Evolutionary conservation across 371 early-diverging fungal genomes (phyloP).

Genomic region (Sporodiniella umbellata): DNA sequence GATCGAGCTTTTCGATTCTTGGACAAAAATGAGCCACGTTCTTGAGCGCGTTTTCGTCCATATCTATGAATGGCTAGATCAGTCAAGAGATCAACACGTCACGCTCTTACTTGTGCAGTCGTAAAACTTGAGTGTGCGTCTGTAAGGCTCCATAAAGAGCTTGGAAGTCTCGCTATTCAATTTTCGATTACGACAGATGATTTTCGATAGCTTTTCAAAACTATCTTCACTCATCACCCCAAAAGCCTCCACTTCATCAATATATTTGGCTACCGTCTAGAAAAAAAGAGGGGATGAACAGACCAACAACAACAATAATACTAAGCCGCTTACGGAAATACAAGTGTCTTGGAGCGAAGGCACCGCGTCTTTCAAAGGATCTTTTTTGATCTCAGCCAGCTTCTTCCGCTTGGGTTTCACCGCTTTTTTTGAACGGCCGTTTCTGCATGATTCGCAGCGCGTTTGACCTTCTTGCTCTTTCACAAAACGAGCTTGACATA

Average conservation of each 20-base stretch:
- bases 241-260: conserved; percentile 79
- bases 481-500: conserved; percentile 59
- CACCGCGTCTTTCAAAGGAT: conserved; percentile 15
- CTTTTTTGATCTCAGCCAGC: conserved; percentile 15
- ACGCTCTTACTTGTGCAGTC: conserved; percentile 81
- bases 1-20: conserved; percentile 50
- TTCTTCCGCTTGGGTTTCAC: conserved; percentile 19
- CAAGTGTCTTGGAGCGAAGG: conserved; percentile 63
- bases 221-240: conserved; percentile 72
- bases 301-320: too few relatives aligned
- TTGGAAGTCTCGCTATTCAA: conserved; percentile 61
- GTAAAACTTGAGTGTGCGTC: conserved; percentile 59
- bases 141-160: conserved; percentile 70
- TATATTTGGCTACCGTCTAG: conserved; percentile 63
- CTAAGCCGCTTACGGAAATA: conserved; percentile 55
- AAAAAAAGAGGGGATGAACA: not conserved
- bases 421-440: conserved; percentile 18
- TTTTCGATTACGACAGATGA: conserved; percentile 74
- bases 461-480: conserved; percentile 27
- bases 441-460: conserved; percentile 51
- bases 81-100: too few relatives aligned
- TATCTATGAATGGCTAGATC: conserved; percentile 23
- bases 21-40: conserved; percentile 69
- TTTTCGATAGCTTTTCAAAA: conserved; percentile 72
- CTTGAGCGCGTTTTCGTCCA: conserved; percentile 52